Percentiles rank a stretch among this genome's conserved stretches.
Conservation (phyloP, 805 yeast genomes). For the Candida pini region DNA sequence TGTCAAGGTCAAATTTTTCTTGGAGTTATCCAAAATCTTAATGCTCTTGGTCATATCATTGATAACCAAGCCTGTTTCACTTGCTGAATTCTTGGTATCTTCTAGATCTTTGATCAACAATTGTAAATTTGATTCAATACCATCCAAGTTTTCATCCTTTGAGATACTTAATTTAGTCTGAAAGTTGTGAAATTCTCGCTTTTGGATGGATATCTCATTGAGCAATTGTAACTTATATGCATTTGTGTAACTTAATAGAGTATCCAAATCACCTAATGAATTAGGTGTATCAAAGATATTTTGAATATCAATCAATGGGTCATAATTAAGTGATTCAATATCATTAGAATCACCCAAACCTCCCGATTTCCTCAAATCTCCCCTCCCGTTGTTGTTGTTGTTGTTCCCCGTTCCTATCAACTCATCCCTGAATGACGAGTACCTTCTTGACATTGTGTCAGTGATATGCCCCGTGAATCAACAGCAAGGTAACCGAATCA, state of each 20-base stretch:
- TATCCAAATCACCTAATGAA: constrained; percentile 45
- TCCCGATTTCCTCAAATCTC: no score
- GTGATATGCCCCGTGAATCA: no score
- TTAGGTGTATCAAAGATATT: constrained; percentile 47
- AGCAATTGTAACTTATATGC: constrained; percentile 47
- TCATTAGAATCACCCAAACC: constrained; percentile 2
- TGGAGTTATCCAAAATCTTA: constrained; percentile 72
- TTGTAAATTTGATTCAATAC: constrained; percentile 31
- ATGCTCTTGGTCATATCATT: constrained; percentile 70
- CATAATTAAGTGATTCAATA: constrained; percentile 38
- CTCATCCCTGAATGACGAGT: no score
- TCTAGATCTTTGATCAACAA: constrained; percentile 40
- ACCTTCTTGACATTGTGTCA: no score
- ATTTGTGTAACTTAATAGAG: constrained; percentile 43
- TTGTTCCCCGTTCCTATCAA: no score
- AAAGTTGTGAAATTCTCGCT: constrained; percentile 28
- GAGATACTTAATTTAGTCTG: constrained; percentile 14
- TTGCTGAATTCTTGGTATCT: constrained; percentile 43
- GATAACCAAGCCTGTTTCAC: constrained; percentile 55
- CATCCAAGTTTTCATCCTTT: constrained; percentile 19
- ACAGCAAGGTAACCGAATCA: no score
- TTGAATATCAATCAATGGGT: constrained; percentile 49
- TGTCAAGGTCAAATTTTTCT: constrained; percentile 74
- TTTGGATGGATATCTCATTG: constrained; percentile 34
- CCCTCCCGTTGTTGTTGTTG: no score